Percentiles rank a stretch among this genome's conserved stretches.
Conservation (phyloP, 352 stramenopile species). For the Phytopythium boreale region DNA sequence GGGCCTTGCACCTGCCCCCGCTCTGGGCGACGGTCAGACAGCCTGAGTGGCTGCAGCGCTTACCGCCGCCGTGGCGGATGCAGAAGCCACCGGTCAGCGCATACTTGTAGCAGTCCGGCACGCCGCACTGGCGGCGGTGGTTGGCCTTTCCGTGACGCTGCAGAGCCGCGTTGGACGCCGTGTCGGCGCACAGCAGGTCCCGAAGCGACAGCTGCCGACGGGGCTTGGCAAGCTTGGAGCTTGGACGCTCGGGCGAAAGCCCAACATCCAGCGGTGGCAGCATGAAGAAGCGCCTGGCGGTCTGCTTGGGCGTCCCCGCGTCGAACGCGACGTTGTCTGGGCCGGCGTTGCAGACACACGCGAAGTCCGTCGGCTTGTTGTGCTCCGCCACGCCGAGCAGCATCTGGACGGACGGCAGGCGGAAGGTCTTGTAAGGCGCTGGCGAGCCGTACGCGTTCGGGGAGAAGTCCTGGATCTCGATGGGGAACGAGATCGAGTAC, state of each 20-base stretch:
- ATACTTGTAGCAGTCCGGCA: conserved; percentile 59
- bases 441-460: not conserved
- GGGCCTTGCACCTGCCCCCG: conserved; percentile 77
- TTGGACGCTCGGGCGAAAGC: not conserved
- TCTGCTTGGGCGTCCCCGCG: not conserved
- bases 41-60: conserved; percentile 53
- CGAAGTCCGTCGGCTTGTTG: not conserved
- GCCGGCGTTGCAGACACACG: not conserved
- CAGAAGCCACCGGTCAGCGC: conserved; percentile 68
- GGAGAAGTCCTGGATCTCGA: not conserved
- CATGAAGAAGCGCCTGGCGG: conserved; percentile 7
- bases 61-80: conserved; percentile 72
- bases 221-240: conserved; percentile 19
- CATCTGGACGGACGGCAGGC: conserved; percentile 16
- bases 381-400: not conserved
- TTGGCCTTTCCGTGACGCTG: conserved; percentile 19
- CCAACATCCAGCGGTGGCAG: not conserved
- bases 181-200: conserved; percentile 46
- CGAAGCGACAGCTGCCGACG: conserved; percentile 45
- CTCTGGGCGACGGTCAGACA: conserved; percentile 77
- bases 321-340: not conserved
- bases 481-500: not conserved
- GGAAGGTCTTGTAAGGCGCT: not conserved
- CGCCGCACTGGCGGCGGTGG: conserved; percentile 59
- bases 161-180: conserved; percentile 5